phyloP scores from a whole-genome alignment of 1,139 yeast species.

The Blastobotrys indianensis region DNA sequence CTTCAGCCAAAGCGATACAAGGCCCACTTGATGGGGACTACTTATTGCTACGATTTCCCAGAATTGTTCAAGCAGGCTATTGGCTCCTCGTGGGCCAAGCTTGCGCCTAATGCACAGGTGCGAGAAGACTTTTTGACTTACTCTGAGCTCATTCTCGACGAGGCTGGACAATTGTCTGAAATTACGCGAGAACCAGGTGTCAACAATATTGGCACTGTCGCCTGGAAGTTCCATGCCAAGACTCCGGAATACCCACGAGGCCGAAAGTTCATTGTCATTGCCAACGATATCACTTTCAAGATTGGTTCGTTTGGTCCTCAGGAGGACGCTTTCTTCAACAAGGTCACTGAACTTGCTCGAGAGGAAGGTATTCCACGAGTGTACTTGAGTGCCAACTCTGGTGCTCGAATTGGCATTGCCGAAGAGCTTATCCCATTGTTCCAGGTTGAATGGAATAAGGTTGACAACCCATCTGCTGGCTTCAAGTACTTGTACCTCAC shows the following conservation, averaged over 20 bases:
- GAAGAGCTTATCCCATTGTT: slow-evolving; percentile 87
- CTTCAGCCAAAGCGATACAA: slow-evolving; percentile 97
- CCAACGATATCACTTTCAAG: slow-evolving; percentile 94
- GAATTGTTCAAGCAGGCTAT: slow-evolving; percentile 95
- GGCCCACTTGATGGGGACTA: slow-evolving; percentile 97
- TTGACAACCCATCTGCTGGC: slow-evolving; percentile 70
- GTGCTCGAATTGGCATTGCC: slow-evolving; percentile 98
- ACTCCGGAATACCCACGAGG: slow-evolving; percentile 98
- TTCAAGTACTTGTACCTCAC: slow-evolving; percentile 82
- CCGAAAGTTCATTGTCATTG: slow-evolving; percentile 85
- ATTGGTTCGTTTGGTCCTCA: slow-evolving; percentile 99
- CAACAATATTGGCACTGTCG: slow-evolving; percentile 95
- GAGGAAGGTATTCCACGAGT: slow-evolving; percentile 88
- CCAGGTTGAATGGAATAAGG: slow-evolving; percentile 90
- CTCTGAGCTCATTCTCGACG: slow-evolving; percentile 76
- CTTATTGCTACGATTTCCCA: slow-evolving; percentile 97
- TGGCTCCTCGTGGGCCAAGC: slow-evolving; percentile 74
- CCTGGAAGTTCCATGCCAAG: slow-evolving; percentile 82
- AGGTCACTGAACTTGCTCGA: slow-evolving; percentile 89
- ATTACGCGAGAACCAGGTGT: slow-evolving; percentile 95
- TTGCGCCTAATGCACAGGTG: slow-evolving; percentile 39
- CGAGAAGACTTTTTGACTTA: slow-evolving; percentile 77
- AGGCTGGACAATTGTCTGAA: slow-evolving; percentile 68
- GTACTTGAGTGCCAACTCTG: slow-evolving; percentile 94
- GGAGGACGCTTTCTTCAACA: slow-evolving; percentile 85